Conservation (phyloP, 768 basidiomycete species). For the Collybiopsis confluens region DNA sequence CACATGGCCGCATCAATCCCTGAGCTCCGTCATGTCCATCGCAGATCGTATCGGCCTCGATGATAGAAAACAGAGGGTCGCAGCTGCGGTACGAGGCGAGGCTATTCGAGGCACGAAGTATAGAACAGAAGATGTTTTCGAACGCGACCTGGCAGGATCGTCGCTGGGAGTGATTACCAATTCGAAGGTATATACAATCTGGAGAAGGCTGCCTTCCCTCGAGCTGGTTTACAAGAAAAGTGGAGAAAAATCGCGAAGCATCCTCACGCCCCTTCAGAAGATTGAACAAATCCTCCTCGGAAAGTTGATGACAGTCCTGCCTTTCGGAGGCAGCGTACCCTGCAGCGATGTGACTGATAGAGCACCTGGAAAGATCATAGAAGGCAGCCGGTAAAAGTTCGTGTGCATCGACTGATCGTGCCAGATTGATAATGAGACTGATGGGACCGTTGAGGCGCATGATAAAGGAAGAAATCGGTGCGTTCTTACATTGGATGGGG, state of each 20-base stretch:
- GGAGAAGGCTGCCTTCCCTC: constrained; percentile 56
- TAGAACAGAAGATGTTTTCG: constrained; percentile 70
- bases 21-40: constrained; percentile 47
- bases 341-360: constrained; percentile 55
- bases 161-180: constrained; percentile 37
- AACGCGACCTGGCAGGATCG: constrained; percentile 68
- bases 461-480: not conserved
- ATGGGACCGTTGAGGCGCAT: constrained; percentile 5
- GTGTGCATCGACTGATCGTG: constrained; percentile 47
- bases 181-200: constrained; percentile 46
- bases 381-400: constrained; percentile 72
- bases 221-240: constrained; percentile 70
- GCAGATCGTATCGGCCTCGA: constrained; percentile 65
- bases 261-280: constrained; percentile 70
- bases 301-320: constrained; percentile 34
- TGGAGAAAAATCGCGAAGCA: constrained; percentile 68
- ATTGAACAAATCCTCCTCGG: constrained; percentile 51
- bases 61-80: constrained; percentile 68
- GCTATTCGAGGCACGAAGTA: constrained; percentile 70
- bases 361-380: constrained; percentile 72
- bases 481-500: constrained; percentile 71
- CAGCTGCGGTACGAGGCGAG: constrained; percentile 60
- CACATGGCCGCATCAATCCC: constrained; percentile 52
- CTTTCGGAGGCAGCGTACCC: constrained; percentile 41
- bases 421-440: constrained; percentile 66